A percentile compares a stretch with the other conserved stretches of the same genome.
These are phyloP conservation scores for Wickerhamomyces canadensis DNA, from an alignment of 805 yeast species.

Conservation along the genomic window DNA sequence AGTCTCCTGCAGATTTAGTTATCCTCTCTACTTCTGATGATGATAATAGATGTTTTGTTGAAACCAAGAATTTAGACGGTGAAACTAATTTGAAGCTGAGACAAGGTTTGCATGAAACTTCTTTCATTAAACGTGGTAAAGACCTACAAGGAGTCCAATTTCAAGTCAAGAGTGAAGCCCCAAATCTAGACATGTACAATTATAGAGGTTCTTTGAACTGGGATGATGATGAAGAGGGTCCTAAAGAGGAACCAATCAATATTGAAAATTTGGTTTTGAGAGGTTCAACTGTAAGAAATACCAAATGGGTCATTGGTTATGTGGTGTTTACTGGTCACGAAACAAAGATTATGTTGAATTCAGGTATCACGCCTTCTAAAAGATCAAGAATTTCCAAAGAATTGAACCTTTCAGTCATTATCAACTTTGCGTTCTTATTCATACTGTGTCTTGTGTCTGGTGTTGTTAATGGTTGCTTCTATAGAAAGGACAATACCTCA, in stretches of 20 bases:
- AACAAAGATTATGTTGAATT: slow-evolving; percentile 72
- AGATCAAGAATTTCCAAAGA: slow-evolving; percentile 71
- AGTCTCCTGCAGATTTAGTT: slow-evolving; percentile 73
- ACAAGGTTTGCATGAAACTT: slow-evolving; percentile 62
- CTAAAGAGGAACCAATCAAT: slow-evolving; percentile 51
- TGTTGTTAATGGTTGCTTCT: slow-evolving; percentile 65
- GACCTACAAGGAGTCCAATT: slow-evolving; percentile 49
- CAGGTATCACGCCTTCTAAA: slow-evolving; percentile 76
- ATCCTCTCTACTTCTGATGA: slow-evolving; percentile 61
- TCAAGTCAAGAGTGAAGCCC: slow-evolving; percentile 79
- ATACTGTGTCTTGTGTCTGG: slow-evolving; percentile 64
- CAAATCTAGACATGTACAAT: slow-evolving; percentile 70
- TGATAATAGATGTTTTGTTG: slow-evolving; percentile 68
- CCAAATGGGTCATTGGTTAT: slow-evolving; percentile 75
- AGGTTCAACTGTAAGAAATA: slow-evolving; percentile 71
- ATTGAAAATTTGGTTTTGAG: slow-evolving; percentile 64
- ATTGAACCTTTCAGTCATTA: slow-evolving; percentile 59
- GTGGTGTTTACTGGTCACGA: slow-evolving; percentile 75
- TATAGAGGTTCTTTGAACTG: slow-evolving; percentile 68
- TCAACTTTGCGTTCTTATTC: slow-evolving; percentile 61
- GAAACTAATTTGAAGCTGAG: slow-evolving; percentile 73
- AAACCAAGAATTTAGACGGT: slow-evolving; percentile 80
- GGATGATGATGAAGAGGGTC: slow-evolving; percentile 18
- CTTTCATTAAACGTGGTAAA: slow-evolving; percentile 40
- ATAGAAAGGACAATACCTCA: slow-evolving; percentile 40